Base-by-base conservation (phyloP, 2,329 filamentous ascomycete species). In the Colletotrichum incanum region DNA sequence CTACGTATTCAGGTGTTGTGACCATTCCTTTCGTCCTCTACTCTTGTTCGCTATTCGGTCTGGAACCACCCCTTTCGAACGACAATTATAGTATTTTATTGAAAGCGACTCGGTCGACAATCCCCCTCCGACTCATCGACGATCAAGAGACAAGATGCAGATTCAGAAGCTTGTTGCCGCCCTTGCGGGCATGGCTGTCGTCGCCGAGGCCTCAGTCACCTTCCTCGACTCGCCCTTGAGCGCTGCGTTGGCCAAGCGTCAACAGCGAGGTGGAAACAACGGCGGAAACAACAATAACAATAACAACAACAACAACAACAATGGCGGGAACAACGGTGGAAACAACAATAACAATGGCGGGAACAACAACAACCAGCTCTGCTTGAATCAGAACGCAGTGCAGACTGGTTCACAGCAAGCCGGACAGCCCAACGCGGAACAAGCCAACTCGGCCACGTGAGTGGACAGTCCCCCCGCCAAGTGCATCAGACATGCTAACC, bases 371-470 rank as follows among this genome's bases (percentile, higher is more conserved):
- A 16, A n/a, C 31, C 3, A 26, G 20, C 59, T 60, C 11, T 72
- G 69, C 43, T 55, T 72, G 54, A 26, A 69, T 18, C 1, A 11
- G 20, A 65, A 85, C 59, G 84, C 82, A 65, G 65, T 90, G 56
- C 88, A 90, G 78, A 84, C 82, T 23, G 88, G 84, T 60, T 89
- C 88, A 8, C 78, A 82, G 67, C 78, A 79, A 16, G 85, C 87
- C 47, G 88, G 88, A 58, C 84, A 82, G 63, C 82, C 82, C 26
- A 80, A 78, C 6, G 81, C 82, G 50, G 87, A 86, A 59, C 88
- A 90, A 77, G 79, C 86, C 39, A 82, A 86, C 47, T 91, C 89
- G 8, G 76, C 77, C 18, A 90, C 86, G 85, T 89, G 77, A 79
- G 88, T 78, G 28, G 28, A 66, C 14, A 9, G 8, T n/a, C 0